These are phyloP conservation scores for Solanum ossicruentum DNA, from an alignment of 257 asterid species.

Conservation along the genomic window DNA sequence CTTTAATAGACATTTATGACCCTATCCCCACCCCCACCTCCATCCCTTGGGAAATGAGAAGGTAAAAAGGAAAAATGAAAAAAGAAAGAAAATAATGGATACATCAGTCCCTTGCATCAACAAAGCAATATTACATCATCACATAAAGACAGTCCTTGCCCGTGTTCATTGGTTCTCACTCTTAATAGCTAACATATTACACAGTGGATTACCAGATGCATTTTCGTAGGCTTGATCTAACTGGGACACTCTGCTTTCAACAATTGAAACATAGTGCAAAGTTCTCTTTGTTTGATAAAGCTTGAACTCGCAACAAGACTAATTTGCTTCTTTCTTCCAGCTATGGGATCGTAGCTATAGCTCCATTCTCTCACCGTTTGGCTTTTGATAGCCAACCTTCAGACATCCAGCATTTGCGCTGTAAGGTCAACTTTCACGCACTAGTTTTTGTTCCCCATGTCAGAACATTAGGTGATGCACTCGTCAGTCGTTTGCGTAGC, in stretches of 20 bases:
- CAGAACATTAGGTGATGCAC: conserved; percentile 19
- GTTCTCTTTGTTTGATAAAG: neutral
- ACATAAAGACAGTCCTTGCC: neutral
- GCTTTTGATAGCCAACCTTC: conserved; percentile 31
- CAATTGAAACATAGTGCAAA: neutral
- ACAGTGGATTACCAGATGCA: neutral
- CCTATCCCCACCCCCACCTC: neutral
- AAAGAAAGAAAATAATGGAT: neutral
- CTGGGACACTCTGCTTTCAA: neutral
- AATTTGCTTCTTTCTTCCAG: conserved; percentile 9
- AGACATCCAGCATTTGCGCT: conserved; percentile 28
- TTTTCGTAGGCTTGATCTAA: neutral
- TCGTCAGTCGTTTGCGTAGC: conserved; percentile 20
- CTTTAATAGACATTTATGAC: neutral
- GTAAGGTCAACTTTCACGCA: conserved; percentile 31
- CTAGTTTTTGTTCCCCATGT: conserved; percentile 34
- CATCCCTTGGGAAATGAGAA: neutral
- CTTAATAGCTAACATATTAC: neutral
- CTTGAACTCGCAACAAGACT: neutral
- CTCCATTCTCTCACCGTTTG: conserved; percentile 41
- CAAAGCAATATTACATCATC: neutral
- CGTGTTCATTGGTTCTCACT: neutral
- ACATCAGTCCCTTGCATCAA: neutral
- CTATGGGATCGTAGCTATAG: conserved; percentile 30
- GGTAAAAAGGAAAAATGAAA: neutral